Evolutionary conservation across 176 grass and related monocot species (phyloP).

Genomic region (Oryza meridionalis): DNA sequence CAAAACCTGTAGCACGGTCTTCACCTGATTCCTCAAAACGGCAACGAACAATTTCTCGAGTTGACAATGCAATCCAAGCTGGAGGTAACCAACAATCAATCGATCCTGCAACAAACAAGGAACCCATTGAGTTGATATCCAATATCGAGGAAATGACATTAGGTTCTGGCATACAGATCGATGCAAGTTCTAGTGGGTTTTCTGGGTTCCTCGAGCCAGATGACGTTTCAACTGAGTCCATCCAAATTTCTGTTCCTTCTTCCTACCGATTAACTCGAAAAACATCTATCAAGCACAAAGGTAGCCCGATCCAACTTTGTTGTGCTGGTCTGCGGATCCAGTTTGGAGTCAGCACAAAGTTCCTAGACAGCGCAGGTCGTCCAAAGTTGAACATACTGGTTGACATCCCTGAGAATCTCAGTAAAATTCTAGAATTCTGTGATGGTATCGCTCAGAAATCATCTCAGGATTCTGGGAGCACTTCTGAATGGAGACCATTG

Average conservation of each 20-base stretch:
- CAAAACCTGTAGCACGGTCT: conserved; percentile 38
- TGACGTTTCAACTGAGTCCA: conserved; percentile 63
- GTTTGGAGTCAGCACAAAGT: conserved; percentile 77
- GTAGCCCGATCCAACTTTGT: conserved; percentile 61
- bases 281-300: conserved; percentile 55
- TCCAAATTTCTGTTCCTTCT: conserved; percentile 51
- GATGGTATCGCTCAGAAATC: conserved; percentile 61
- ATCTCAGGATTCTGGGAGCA: conserved; percentile 67
- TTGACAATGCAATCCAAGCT: conserved; percentile 4
- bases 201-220: conserved; percentile 62
- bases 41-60: conserved; percentile 40
- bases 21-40: conserved; percentile 47
- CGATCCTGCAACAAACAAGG: conserved; percentile 33
- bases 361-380: conserved; percentile 62
- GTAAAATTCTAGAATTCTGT: conserved; percentile 69
- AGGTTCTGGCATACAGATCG: conserved; percentile 43
- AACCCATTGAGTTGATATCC: conserved; percentile 54
- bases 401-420: conserved; percentile 67
- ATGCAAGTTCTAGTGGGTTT: conserved; percentile 57
- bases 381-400: conserved; percentile 79
- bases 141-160: conserved; percentile 70
- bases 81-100: conserved; percentile 35
- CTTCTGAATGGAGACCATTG: conserved; percentile 81
- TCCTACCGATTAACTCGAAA: conserved; percentile 58
- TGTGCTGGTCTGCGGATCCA: conserved; percentile 54